Conservation (phyloP, 2,329 filamentous ascomycete genomes). For the Salinomyces thailandicus region DNA sequence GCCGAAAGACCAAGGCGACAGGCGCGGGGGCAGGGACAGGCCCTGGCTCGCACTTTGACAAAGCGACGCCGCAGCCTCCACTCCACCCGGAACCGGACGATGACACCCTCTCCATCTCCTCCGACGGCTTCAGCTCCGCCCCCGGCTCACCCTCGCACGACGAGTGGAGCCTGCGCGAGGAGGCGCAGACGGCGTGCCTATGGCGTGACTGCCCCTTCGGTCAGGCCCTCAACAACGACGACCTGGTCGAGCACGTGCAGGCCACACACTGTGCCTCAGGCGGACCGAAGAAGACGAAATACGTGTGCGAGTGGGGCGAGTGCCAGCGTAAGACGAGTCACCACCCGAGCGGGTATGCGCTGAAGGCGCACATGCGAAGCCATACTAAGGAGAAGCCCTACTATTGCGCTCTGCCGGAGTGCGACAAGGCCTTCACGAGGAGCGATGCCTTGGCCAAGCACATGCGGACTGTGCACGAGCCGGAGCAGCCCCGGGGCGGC, state of each 20-base stretch:
- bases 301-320: slow-evolving; percentile 95
- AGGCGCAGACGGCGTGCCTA: slow-evolving; percentile 36
- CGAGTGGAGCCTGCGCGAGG: slow-evolving; percentile 32
- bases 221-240: slow-evolving; percentile 41
- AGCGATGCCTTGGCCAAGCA: slow-evolving; percentile 95
- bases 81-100: slow-evolving; percentile 32
- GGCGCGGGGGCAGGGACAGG: slow-evolving; percentile 8
- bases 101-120: slow-evolving; percentile 56
- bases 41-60: slow-evolving; percentile 15
- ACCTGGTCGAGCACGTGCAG: slow-evolving; percentile 50
- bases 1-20: slow-evolving; percentile 24
- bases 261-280: slow-evolving; percentile 73
- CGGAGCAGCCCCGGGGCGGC: slow-evolving; percentile 50
- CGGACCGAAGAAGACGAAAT: slow-evolving; percentile 75
- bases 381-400: slow-evolving; percentile 98
- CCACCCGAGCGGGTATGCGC: slow-evolving; percentile 88
- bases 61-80: slow-evolving; percentile 27
- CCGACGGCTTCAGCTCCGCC: slow-evolving; percentile 74
- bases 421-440: slow-evolving; percentile 89
- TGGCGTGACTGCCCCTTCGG: slow-evolving; percentile 43
- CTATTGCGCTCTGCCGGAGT: slow-evolving; percentile 92
- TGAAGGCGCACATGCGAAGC: slow-evolving; percentile 95
- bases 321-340: slow-evolving; percentile 80
- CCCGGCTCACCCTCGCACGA: slow-evolving; percentile 43
- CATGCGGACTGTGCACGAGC: slow-evolving; percentile 97